These are phyloP conservation scores for Eremochloa ophiuroides DNA, from an alignment of 176 grass and related monocot species.

Conservation along the genomic window DNA sequence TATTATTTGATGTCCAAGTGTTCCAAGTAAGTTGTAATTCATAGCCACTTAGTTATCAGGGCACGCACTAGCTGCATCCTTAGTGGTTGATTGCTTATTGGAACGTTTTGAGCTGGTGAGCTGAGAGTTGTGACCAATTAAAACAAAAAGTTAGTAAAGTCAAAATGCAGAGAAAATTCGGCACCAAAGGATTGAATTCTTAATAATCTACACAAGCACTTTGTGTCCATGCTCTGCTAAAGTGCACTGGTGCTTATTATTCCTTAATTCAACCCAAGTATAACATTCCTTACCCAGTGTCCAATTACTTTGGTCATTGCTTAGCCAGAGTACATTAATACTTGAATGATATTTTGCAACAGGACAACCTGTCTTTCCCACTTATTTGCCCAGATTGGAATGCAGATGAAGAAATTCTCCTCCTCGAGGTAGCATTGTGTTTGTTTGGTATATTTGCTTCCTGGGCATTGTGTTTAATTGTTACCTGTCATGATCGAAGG, in stretches of 20 bases:
- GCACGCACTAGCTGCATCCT: neutral
- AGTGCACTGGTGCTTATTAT: neutral
- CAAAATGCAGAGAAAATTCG: neutral
- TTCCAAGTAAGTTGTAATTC: neutral
- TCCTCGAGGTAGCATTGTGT: conserved; percentile 66
- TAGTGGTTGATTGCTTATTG: neutral
- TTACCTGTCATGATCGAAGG: conserved; percentile 48
- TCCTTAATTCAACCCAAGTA: neutral
- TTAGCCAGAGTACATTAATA: neutral
- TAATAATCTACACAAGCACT: neutral
- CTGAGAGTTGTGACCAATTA: neutral
- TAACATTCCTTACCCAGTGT: neutral
- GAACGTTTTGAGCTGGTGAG: conserved; percentile 8
- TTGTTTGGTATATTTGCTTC: conserved; percentile 7
- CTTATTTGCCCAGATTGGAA: conserved; percentile 98
- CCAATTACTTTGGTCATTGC: neutral
- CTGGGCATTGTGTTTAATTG: neutral
- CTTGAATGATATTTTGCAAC: conserved; percentile 29
- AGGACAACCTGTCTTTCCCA: conserved; percentile 95
- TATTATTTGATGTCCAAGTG: neutral
- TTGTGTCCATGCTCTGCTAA: neutral
- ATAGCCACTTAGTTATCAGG: neutral
- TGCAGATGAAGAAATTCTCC: conserved; percentile 97
- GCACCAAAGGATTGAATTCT: neutral
- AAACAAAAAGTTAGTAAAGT: neutral